Conservation (phyloP, 805 yeast genomes). For the Spathaspora hagerdaliae region DNA sequence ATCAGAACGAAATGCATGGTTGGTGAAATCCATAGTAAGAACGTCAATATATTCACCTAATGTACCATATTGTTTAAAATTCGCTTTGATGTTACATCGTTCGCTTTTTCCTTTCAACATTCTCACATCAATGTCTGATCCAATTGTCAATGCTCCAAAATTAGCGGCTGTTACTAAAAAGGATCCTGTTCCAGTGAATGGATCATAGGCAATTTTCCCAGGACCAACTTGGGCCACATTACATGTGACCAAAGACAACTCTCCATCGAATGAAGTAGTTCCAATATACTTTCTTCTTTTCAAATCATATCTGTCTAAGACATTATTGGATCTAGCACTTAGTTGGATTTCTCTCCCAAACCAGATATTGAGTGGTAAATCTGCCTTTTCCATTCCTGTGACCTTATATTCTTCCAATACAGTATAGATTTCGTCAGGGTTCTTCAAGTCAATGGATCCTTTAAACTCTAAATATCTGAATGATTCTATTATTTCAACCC, state of each 20-base stretch:
- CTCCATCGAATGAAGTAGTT: constrained; percentile 96
- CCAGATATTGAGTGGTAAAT: constrained; percentile 53
- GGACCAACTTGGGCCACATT: constrained; percentile 74
- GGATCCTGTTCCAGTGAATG: constrained; percentile 96
- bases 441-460: constrained; percentile 76
- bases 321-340: constrained; percentile 58
- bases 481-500: constrained; percentile 60
- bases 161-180: constrained; percentile 84
- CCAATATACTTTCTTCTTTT: constrained; percentile 85
- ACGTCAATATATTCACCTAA: constrained; percentile 62
- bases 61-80: constrained; percentile 73
- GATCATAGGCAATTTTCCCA: constrained; percentile 78
- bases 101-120: constrained; percentile 65
- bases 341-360: constrained; percentile 71
- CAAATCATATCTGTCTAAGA: constrained; percentile 75
- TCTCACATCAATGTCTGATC: constrained; percentile 89
- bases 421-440: constrained; percentile 67
- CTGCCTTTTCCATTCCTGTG: constrained; percentile 44
- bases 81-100: constrained; percentile 49
- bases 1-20: constrained; percentile 67
- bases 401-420: constrained; percentile 70
- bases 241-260: constrained; percentile 79
- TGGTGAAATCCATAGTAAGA: constrained; percentile 91
- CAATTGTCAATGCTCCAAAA: constrained; percentile 75
- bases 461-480: constrained; percentile 67